A percentile compares a stretch with the other conserved stretches of the same genome.
Conservation (phyloP, 371 early-diverging fungal genomes). For the Apophysomyces sp. region DNA sequence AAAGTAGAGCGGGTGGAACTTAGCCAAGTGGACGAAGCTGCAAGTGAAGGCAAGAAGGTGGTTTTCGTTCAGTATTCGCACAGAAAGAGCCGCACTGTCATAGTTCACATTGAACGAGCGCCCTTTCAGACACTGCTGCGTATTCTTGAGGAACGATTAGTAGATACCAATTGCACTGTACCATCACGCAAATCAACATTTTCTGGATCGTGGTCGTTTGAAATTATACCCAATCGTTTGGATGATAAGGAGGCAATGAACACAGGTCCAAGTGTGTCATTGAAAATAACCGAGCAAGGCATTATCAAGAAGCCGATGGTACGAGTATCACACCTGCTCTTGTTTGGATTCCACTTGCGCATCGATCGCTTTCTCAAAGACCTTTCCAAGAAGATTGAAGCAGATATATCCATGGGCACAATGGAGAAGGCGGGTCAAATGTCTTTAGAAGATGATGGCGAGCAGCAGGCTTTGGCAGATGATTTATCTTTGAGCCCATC, state of each 20-base stretch:
- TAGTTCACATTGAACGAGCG: constrained; percentile 35
- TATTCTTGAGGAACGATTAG: constrained; percentile 35
- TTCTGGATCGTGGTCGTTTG: constrained; percentile 30
- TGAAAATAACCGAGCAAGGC: constrained; percentile 46
- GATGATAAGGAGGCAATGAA: constrained; percentile 16
- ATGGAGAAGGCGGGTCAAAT: background rate
- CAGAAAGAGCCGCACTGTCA: constrained; percentile 26
- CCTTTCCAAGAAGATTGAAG: constrained; percentile 23
- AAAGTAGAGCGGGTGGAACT: constrained; percentile 22
- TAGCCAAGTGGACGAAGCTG: constrained; percentile 14
- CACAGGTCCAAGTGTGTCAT: constrained; percentile 4
- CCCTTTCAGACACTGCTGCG: constrained; percentile 25
- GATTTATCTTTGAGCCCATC: constrained; percentile 9
- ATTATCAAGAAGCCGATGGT: constrained; percentile 42
- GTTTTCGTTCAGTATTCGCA: constrained; percentile 35
- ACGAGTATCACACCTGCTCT: constrained; percentile 30
- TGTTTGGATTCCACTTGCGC: constrained; percentile 41
- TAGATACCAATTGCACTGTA: background rate
- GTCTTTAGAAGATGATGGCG: background rate
- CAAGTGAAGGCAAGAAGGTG: constrained; percentile 9
- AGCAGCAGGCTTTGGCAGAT: constrained; percentile 13
- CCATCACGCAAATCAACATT: constrained; percentile 21
- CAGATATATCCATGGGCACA: constrained; percentile 5
- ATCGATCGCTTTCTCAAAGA: constrained; percentile 47
- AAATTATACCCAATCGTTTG: constrained; percentile 10